These are phyloP conservation scores for Paraglomus brasilianum DNA, from an alignment of 192 early-diverging fungal species.

Conservation along the genomic window DNA sequence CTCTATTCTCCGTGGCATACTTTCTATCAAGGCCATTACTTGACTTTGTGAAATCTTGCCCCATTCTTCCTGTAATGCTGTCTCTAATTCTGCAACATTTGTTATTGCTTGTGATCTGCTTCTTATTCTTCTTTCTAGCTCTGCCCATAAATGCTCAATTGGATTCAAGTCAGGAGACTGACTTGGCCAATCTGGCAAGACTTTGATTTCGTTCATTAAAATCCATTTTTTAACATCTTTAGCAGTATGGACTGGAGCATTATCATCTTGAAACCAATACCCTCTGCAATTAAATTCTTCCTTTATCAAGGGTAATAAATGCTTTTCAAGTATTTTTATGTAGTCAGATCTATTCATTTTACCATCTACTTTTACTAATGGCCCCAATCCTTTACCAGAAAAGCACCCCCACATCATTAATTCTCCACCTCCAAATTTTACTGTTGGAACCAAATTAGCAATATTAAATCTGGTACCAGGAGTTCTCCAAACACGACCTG, in stretches of 20 bases:
- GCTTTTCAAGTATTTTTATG: not conserved
- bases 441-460: too few species aligned
- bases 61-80: constrained; percentile 1
- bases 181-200: constrained; percentile 3
- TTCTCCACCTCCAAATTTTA: constrained; percentile 2
- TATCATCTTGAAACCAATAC: constrained; percentile 21
- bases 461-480: too few species aligned
- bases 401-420: constrained; percentile 15
- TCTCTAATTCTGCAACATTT: not conserved
- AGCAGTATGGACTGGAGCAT: constrained; percentile 1
- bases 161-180: constrained; percentile 10
- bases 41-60: not conserved
- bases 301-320: constrained; percentile 1
- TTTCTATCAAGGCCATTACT: too few species aligned
- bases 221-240: not conserved
- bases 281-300: not conserved
- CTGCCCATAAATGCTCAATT: constrained; percentile 5
- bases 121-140: not conserved
- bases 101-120: not conserved
- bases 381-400: constrained; percentile 5
- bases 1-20: not conserved
- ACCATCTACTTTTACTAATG: too few species aligned
- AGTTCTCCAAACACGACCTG: too few species aligned
- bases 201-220: not conserved
- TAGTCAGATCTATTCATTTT: too few species aligned